A percentile compares a stretch with the other conserved stretches of the same genome.
phyloP scores from a whole-genome alignment of 345 rosid genomes.

The Limnanthes douglasii region DNA sequence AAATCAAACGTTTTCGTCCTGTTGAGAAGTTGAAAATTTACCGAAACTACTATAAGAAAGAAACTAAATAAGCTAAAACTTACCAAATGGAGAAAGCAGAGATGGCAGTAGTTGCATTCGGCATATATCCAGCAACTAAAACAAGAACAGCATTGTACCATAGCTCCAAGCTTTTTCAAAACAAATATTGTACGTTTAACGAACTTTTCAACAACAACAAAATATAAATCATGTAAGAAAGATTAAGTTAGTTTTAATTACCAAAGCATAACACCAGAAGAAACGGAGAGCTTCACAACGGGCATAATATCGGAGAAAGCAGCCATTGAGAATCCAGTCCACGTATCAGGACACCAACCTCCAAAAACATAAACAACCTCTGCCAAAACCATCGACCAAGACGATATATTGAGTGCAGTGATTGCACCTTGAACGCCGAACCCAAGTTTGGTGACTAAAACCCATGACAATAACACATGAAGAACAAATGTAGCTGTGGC shows the following conservation, averaged over 20 bases:
- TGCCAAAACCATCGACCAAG: constrained; percentile 26
- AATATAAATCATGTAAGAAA: too few species aligned
- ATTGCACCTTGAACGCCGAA: constrained; percentile 40
- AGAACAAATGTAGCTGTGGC: constrained; percentile 12
- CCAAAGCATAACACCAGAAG: constrained; percentile 59
- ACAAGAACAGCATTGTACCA: constrained; percentile 66
- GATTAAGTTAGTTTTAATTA: too few species aligned
- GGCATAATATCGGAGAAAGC: constrained; percentile 32
- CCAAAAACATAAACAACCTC: constrained; percentile 35
- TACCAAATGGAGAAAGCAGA: constrained; percentile 90
- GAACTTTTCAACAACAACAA: too few species aligned
- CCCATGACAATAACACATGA: constrained; percentile 25
- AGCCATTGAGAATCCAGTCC: constrained; percentile 40
- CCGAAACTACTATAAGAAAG: too few species aligned
- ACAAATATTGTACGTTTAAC: neutral
- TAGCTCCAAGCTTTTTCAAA: constrained; percentile 42
- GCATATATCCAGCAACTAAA: constrained; percentile 60
- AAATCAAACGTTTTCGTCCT: too few species aligned
- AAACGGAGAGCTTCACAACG: constrained; percentile 32
- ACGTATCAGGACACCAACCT: constrained; percentile 47
- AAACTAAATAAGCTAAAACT: neutral
- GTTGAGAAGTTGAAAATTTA: too few species aligned
- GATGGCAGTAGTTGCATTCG: constrained; percentile 37
- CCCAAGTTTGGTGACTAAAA: constrained; percentile 18
- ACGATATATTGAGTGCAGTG: constrained; percentile 24